Conservation (phyloP, 257 asterid genomes). For the Solanum lignicaule region DNA sequence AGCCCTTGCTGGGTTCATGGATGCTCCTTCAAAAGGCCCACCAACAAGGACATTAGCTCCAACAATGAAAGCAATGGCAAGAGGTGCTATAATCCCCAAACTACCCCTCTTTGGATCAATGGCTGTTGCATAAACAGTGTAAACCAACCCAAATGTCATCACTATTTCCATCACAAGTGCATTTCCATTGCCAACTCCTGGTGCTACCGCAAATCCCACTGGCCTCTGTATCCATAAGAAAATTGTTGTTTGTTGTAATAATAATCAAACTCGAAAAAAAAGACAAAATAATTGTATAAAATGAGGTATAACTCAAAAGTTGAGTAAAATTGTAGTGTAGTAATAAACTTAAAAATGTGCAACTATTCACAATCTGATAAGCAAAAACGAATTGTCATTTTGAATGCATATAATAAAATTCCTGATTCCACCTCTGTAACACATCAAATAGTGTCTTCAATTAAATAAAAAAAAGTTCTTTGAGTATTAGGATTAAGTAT, state of each 20-base stretch:
- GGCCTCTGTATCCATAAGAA: conserved; percentile 55
- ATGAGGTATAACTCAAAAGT: too few relatives aligned
- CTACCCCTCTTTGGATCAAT: conserved; percentile 80
- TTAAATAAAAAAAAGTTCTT: too few relatives aligned
- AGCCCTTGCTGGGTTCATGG: conserved; percentile 92
- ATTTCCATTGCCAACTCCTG: conserved; percentile 50
- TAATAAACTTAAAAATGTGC: too few relatives aligned
- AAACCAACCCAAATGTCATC: conserved; percentile 70
- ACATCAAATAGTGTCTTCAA: too few relatives aligned
- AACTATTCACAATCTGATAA: background rate
- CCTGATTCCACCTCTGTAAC: too few relatives aligned
- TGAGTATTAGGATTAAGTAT: too few relatives aligned
- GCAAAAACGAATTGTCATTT: background rate
- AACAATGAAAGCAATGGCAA: conserved; percentile 78
- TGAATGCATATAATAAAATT: background rate
- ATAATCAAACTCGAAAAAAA: too few relatives aligned
- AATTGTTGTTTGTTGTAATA: too few relatives aligned
- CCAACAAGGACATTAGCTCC: conserved; percentile 86
- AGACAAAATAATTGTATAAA: background rate
- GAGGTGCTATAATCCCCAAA: conserved; percentile 75
- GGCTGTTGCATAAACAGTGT: conserved; percentile 72
- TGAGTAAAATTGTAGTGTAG: too few relatives aligned
- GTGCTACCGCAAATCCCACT: conserved; percentile 48
- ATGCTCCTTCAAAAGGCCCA: conserved; percentile 82
- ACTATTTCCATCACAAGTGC: conserved; percentile 75